phyloP scores from a whole-genome alignment of 139 green algal species.

The Chlorella vulgaris region DNA sequence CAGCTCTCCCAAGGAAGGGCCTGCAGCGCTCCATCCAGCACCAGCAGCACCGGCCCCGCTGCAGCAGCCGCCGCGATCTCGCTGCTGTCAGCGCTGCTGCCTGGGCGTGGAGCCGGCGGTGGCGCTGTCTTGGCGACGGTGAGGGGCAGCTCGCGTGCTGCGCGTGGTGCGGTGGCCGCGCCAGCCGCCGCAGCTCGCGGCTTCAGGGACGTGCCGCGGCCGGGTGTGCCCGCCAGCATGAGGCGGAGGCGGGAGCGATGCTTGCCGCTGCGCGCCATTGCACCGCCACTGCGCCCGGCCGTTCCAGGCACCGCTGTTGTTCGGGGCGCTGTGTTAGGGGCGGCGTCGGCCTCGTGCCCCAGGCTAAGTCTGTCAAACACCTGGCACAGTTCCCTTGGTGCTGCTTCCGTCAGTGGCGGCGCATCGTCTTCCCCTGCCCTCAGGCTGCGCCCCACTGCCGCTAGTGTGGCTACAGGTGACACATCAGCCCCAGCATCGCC shows the following conservation, averaged over 20 bases:
- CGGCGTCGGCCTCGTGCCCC: not conserved
- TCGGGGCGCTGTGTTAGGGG: not conserved
- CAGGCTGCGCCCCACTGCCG: not conserved
- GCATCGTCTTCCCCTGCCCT: not conserved
- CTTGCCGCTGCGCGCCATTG: constrained; percentile 2
- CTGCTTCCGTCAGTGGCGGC: not conserved
- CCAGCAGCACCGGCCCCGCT: constrained; percentile 57
- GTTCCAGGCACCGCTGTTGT: constrained; percentile 10
- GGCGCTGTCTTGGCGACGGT: constrained; percentile 15
- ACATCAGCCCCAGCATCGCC: not conserved
- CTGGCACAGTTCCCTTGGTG: constrained; percentile 11
- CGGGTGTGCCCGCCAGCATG: constrained; percentile 46
- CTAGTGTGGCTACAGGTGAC: constrained; percentile 13
- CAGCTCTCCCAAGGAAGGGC: constrained; percentile 80
- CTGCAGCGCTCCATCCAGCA: constrained; percentile 67
- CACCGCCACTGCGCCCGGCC: not conserved
- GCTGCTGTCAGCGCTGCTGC: not conserved
- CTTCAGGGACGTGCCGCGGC: constrained; percentile 1
- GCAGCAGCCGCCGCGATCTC: not conserved
- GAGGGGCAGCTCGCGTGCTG: not conserved
- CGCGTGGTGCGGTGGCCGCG: constrained; percentile 6
- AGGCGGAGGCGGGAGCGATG: constrained; percentile 33
- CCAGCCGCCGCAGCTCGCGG: not conserved
- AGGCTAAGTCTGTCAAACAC: constrained; percentile 27
- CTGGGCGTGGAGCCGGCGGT: not conserved